Evolutionary conservation across 192 early-diverging fungal species (phyloP), one percentile per base, ranked within the genome.

Genomic region (Entomortierella chlamydospora): DNA sequence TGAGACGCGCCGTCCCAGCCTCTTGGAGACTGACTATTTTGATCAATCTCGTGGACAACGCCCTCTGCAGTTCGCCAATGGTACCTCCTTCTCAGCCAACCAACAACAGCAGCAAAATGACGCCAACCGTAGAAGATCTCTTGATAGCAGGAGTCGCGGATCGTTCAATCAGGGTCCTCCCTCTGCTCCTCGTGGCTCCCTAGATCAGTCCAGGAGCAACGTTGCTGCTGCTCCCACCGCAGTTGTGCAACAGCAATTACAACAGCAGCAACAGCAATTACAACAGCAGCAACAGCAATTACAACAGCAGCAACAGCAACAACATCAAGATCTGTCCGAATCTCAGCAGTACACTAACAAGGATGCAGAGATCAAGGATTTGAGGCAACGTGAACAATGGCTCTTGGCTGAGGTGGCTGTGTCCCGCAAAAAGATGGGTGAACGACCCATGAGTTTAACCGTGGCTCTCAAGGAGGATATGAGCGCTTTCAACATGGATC

Each of bases 401-500:
- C 60, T 81, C 17, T 26, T 73, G 42, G 67, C 64, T 7, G 80
- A 81, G 34, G 68, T 84, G 1, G 65, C 61, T 10, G 64, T 84
- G 62, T 20, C 80, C 20, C 66, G 68, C 15, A 68, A 82, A 12
- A 53, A 50, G 42, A 70, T 65, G 50, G 66, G 63, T 18, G 66
- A 68, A 29, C 60, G 67, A 11, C 60, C 66, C 22, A 26, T 78
- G 25, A 61, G 53, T 28, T 25, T 68, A 2, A 61, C 20, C 5
- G 31, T 43, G 23, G 55, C 62, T 22, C 57, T 70, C 23, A 63
- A 70, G 57, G 68, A 79, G 11, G 68, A 70, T 31, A 82, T 85
- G 68, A 70, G 71, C n/a, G 71, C 82, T 10, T 60, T 77, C 17
- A 79, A 74, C 23, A 70, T 73, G 0, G 88, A 90, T 18, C 83